Percentiles rank a stretch among this genome's conserved stretches.
phyloP scores from a whole-genome alignment of 2,329 filamentous ascomycete species.

The Ophiostoma triangulosporum region DNA sequence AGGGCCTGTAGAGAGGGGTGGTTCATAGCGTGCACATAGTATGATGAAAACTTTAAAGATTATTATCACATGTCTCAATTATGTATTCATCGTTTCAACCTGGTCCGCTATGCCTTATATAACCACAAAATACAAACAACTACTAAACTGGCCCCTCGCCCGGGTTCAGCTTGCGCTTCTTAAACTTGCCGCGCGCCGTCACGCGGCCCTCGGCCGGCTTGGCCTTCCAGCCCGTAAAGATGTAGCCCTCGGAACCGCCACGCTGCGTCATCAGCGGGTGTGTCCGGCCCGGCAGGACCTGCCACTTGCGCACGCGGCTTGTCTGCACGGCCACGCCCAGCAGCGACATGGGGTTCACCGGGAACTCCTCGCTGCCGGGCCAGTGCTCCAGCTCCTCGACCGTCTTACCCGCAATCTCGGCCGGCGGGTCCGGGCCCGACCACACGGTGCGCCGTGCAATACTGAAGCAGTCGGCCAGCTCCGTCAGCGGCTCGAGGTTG shows the following conservation, averaged over 20 bases:
- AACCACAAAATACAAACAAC: neutral
- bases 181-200: slow-evolving; percentile 68
- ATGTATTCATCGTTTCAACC: too few relatives aligned
- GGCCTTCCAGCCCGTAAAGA: slow-evolving; percentile 74
- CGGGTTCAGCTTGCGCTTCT: slow-evolving; percentile 39
- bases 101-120: neutral
- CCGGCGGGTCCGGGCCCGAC: slow-evolving; percentile 33
- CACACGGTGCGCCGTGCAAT: slow-evolving; percentile 68
- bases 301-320: slow-evolving; percentile 66
- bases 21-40: neutral
- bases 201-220: slow-evolving; percentile 68
- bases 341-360: slow-evolving; percentile 73
- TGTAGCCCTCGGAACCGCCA: slow-evolving; percentile 79
- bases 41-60: neutral
- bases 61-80: too few relatives aligned
- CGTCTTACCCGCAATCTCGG: slow-evolving; percentile 30
- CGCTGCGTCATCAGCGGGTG: slow-evolving; percentile 86
- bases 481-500: slow-evolving; percentile 62
- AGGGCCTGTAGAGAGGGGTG: slow-evolving; percentile 46
- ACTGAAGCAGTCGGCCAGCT: slow-evolving; percentile 72
- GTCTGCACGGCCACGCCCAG: slow-evolving; percentile 72
- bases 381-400: slow-evolving; percentile 39
- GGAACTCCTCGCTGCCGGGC: slow-evolving; percentile 60
- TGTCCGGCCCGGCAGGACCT: slow-evolving; percentile 81
- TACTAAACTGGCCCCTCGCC: neutral